Evolutionary conservation across 2,329 filamentous ascomycete species (phyloP), one percentile per base, ranked within the genome.

Genomic region (Fusarium illudens): DNA sequence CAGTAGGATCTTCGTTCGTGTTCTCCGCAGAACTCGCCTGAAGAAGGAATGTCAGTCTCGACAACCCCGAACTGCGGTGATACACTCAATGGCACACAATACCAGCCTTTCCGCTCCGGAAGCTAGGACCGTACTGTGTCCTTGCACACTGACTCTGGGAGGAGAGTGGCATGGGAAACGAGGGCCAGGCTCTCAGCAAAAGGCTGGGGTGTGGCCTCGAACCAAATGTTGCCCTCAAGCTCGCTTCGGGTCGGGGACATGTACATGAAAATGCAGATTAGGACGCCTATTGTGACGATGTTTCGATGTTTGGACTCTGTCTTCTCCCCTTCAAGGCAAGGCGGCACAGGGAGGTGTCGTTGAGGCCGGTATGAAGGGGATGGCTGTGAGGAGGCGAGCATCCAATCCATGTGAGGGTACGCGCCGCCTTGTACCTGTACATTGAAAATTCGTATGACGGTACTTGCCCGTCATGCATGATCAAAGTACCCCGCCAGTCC

Each of bases 401-500:
- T 49, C 32, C 22, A 58, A 34, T 36, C 57, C 53, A 33, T 50
- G 53, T 39, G 36, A 66, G 56, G 75, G 75, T 78, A 78, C 76
- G 34, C 65, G 48, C 20, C 13, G 19, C 39, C 32, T 72, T 60
- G 76, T 78, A 79, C 70, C 68, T 58, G 70, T 77, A 78, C 73
- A 58, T 73, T 58, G 48, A 72, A 77, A 75, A 71, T 71, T 75
- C 68, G 75, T 75, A 76, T 77, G 75, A 77, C 71, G 71, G 72
- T 79, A 79, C 78, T 72, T 72, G 52, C 13, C 67, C 68, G 74
- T 77, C 74, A 79, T 79, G 75, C 72, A 66, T 71, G 61, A 68
- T 65, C 54, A 59, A 79, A 75, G 77, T 79, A 78, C 73, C 73
- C 73, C 75, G 71, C 71, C 70, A 57, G 30, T 36, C 50, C 57